These are phyloP conservation scores for Arthrobotrys musiformis DNA, from an alignment of 2,329 filamentous ascomycete genomes.

Conservation along the genomic window DNA sequence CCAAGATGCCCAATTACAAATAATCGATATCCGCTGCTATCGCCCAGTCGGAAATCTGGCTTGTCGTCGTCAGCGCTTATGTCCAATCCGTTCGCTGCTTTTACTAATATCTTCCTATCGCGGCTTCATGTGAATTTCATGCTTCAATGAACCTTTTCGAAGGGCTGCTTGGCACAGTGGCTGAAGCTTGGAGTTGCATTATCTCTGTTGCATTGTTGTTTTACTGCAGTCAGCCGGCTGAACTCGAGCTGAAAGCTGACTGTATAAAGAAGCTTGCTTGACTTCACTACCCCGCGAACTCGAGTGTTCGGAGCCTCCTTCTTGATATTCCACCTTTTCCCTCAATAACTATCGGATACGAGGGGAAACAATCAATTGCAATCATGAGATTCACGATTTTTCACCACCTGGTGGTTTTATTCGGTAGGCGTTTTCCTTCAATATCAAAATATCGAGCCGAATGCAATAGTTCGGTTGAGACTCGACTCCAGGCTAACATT, in stretches of 20 bases:
- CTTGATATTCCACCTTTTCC: too few species aligned
- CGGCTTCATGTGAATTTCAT: not conserved
- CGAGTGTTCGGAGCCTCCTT: not conserved
- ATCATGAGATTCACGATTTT: slow-evolving; percentile 11
- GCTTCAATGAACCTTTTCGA: not conserved
- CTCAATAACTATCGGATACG: not conserved
- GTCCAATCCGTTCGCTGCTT: not conserved
- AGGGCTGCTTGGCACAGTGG: not conserved
- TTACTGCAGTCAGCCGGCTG: slow-evolving; percentile 3
- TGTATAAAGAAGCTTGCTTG: slow-evolving; percentile 6
- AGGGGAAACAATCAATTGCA: not conserved
- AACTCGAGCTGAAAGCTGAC: not conserved
- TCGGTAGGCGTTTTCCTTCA: not conserved
- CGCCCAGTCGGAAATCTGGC: slow-evolving; percentile 15
- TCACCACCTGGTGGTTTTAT: not conserved
- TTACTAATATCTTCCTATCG: slow-evolving; percentile 11
- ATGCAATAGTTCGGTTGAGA: not conserved
- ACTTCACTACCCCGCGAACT: not conserved
- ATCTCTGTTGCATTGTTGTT: not conserved
- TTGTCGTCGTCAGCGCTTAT: not conserved
- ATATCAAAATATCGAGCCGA: not conserved
- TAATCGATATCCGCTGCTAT: not conserved
- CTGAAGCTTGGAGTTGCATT: slow-evolving; percentile 1
- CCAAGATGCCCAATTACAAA: slow-evolving; percentile 17
- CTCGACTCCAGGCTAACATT: not conserved